Percentiles rank a stretch among this genome's conserved stretches.
phyloP scores from a whole-genome alignment of 2,329 filamentous ascomycete genomes.

The Parafenestella ontariensis region DNA sequence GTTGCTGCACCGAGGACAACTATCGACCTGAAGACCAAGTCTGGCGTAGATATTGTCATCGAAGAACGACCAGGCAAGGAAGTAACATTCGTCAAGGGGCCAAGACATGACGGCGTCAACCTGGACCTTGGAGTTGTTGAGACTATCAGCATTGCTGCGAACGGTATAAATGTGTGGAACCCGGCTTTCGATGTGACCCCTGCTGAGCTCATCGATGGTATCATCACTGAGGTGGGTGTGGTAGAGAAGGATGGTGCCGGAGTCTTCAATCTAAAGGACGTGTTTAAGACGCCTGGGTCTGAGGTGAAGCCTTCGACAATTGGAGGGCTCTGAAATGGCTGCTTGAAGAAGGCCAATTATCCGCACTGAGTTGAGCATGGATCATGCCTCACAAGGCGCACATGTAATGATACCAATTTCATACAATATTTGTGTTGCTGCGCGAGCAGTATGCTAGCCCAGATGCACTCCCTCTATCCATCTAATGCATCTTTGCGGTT shows the following conservation, averaged over 20 bases:
- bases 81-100: conserved; percentile 83
- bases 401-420: not conserved
- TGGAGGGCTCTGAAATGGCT: conserved; percentile 34
- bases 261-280: conserved; percentile 65
- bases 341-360: not conserved
- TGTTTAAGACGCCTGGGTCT: conserved; percentile 46
- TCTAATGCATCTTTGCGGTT: not conserved
- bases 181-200: conserved; percentile 97
- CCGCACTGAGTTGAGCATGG: not conserved
- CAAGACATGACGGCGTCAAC: conserved; percentile 68
- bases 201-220: conserved; percentile 84
- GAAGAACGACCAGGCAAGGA: conserved; percentile 85
- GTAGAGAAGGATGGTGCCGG: conserved; percentile 78
- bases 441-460: not conserved
- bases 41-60: conserved; percentile 82
- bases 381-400: not conserved
- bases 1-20: conserved; percentile 95
- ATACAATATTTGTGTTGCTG: not conserved
- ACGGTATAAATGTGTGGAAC: conserved; percentile 89
- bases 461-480: not conserved
- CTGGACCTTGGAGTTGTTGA: conserved; percentile 70
- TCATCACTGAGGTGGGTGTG: conserved; percentile 91
- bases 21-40: conserved; percentile 82
- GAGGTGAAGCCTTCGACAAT: conserved; percentile 40
- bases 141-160: conserved; percentile 78